Percentiles rank a stretch among this genome's conserved stretches.
These are phyloP conservation scores for Protomyces macrosporus DNA, from an alignment of 1,139 yeast species.

Conservation along the genomic window DNA sequence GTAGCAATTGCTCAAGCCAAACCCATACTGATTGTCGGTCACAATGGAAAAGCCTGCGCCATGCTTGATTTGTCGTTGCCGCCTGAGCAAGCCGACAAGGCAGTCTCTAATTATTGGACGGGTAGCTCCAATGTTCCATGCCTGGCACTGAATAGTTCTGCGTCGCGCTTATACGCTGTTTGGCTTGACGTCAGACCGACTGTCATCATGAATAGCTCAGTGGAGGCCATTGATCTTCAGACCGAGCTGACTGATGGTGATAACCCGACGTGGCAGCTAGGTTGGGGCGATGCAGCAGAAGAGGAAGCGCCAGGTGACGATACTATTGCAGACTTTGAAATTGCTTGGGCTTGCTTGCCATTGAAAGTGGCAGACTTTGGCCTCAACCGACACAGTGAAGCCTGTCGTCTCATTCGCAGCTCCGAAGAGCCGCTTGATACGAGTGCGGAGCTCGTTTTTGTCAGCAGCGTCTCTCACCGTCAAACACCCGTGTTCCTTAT, in stretches of 20 bases:
- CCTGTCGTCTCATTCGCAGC: background rate
- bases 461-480: background rate
- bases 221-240: background rate
- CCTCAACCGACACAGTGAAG: background rate
- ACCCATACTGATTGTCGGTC: background rate
- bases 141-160: background rate
- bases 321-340: too few relatives aligned
- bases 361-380: background rate
- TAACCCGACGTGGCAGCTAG: background rate
- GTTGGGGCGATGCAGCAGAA: too few relatives aligned
- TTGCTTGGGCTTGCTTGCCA: background rate
- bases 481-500: background rate
- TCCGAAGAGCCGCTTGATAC: background rate
- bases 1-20: background rate
- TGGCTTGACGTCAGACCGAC: too few relatives aligned
- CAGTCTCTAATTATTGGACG: background rate
- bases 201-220: too few relatives aligned
- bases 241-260: background rate
- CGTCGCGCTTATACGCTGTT: background rate
- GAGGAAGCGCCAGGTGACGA: too few relatives aligned
- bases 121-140: background rate
- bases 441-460: background rate
- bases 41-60: background rate
- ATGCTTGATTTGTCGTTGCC: background rate
- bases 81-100: background rate